These are phyloP conservation scores for Paecilomyces formosus DNA, from an alignment of 2,329 filamentous ascomycete genomes.

Conservation along the genomic window DNA sequence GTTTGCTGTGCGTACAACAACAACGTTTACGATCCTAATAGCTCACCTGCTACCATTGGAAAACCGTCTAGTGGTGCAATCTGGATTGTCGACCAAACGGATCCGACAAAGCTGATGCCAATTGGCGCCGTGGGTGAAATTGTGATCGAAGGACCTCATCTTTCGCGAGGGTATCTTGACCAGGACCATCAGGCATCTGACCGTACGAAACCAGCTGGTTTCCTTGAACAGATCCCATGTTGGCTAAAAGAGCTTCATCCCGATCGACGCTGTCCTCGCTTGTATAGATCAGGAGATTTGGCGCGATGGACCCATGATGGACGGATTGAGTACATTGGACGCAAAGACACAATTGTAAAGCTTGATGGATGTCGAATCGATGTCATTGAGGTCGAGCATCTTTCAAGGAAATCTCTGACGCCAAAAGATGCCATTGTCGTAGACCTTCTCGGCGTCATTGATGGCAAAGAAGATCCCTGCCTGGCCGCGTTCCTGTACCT, in stretches of 20 bases:
- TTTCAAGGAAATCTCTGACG: slow-evolving; percentile 6
- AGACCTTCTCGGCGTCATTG: slow-evolving; percentile 11
- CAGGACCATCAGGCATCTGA: slow-evolving; percentile 3
- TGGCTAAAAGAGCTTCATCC: slow-evolving; percentile 11
- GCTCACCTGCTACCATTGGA: background rate
- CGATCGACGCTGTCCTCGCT: slow-evolving; percentile 4
- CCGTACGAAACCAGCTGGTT: slow-evolving; percentile 9
- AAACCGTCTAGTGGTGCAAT: slow-evolving; percentile 12
- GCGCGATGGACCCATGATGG: slow-evolving; percentile 15
- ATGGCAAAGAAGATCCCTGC: slow-evolving; percentile 10
- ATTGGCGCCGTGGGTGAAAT: slow-evolving; percentile 23
- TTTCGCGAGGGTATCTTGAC: slow-evolving; percentile 19
- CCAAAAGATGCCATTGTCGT: slow-evolving; percentile 10
- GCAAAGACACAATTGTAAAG: slow-evolving; percentile 20
- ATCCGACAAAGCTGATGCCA: slow-evolving; percentile 12
- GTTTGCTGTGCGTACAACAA: slow-evolving; percentile 11
- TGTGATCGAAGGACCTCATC: slow-evolving; percentile 19
- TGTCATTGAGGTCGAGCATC: slow-evolving; percentile 14
- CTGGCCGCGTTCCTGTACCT: slow-evolving; percentile 12
- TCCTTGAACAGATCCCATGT: slow-evolving; percentile 6
- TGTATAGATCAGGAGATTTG: slow-evolving; percentile 19
- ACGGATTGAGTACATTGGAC: slow-evolving; percentile 17
- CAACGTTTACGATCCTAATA: background rate
- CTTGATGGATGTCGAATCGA: slow-evolving; percentile 16
- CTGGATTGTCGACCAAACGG: slow-evolving; percentile 18